Conservation (phyloP, 495 filamentous ascomycete genomes). For the Jackrogersella minutella region DNA sequence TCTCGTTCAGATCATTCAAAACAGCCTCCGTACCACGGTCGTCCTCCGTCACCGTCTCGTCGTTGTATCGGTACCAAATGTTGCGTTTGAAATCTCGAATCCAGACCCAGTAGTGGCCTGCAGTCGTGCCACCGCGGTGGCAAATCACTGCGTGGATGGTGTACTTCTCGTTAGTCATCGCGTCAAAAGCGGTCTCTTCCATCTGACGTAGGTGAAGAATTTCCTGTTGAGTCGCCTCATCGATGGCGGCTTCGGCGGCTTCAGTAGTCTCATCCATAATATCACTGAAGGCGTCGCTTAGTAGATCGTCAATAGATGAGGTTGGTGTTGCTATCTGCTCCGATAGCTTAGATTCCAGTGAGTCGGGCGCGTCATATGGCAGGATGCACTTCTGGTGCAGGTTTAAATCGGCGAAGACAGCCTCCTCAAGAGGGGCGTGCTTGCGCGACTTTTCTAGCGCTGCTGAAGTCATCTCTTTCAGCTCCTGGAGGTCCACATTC, state of each 20-base stretch:
- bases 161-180: slow-evolving; percentile 70
- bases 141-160: slow-evolving; percentile 92
- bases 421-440: background rate
- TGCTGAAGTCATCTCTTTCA: background rate
- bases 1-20: slow-evolving; percentile 67
- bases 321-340: background rate
- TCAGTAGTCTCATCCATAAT: slow-evolving; percentile 19
- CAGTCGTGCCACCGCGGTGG: slow-evolving; percentile 70
- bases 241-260: slow-evolving; percentile 20
- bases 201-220: slow-evolving; percentile 36
- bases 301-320: background rate
- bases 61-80: slow-evolving; percentile 95
- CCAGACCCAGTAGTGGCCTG: slow-evolving; percentile 97
- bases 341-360: background rate
- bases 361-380: background rate
- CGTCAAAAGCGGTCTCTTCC: slow-evolving; percentile 50
- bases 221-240: slow-evolving; percentile 20
- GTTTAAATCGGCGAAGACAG: background rate
- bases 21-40: slow-evolving; percentile 62
- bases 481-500: background rate
- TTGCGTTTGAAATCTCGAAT: slow-evolving; percentile 85
- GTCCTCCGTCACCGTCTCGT: slow-evolving; percentile 76
- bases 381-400: background rate
- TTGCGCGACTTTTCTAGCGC: slow-evolving; percentile 2
- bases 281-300: slow-evolving; percentile 26